Conservation (phyloP, 257 asterid genomes). For the Nicotiana otophora region DNA sequence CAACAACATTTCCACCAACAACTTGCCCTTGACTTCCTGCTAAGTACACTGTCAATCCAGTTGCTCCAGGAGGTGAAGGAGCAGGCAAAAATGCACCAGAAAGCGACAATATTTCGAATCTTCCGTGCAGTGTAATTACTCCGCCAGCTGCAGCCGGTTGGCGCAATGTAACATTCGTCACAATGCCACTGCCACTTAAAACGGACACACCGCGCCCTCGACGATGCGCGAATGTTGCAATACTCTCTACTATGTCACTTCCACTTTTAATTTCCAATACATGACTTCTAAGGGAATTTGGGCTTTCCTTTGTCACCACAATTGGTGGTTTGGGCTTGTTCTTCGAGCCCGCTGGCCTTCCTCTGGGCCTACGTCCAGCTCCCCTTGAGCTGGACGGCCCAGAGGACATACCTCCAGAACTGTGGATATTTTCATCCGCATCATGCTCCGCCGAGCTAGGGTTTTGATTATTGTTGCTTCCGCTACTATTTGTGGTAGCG, state of each 20-base stretch:
- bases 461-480: constrained; percentile 33
- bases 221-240: constrained; percentile 48
- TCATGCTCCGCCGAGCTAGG: constrained; percentile 28
- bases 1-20: constrained; percentile 66
- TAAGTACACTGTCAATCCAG: constrained; percentile 59
- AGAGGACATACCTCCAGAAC: constrained; percentile 7
- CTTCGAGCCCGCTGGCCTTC: constrained; percentile 71
- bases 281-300: constrained; percentile 69
- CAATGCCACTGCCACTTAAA: constrained; percentile 62
- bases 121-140: constrained; percentile 49
- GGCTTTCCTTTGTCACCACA: constrained; percentile 62
- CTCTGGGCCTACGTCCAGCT: constrained; percentile 55
- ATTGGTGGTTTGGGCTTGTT: constrained; percentile 70
- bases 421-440: constrained; percentile 32
- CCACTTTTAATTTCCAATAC: constrained; percentile 61
- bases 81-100: constrained; percentile 73
- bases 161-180: constrained; percentile 52
- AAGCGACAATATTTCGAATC: constrained; percentile 58
- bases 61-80: constrained; percentile 54
- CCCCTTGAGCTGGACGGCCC: constrained; percentile 38
- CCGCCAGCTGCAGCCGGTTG: constrained; percentile 58
- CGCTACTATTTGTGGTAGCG: constrained; percentile 32
- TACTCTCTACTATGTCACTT: constrained; percentile 50
- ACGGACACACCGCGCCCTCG: constrained; percentile 71
- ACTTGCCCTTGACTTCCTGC: constrained; percentile 85